A percentile compares a stretch with the other conserved stretches of the same genome.
Conservation (phyloP, 257 asterid genomes). For the Solanum virginianum region DNA sequence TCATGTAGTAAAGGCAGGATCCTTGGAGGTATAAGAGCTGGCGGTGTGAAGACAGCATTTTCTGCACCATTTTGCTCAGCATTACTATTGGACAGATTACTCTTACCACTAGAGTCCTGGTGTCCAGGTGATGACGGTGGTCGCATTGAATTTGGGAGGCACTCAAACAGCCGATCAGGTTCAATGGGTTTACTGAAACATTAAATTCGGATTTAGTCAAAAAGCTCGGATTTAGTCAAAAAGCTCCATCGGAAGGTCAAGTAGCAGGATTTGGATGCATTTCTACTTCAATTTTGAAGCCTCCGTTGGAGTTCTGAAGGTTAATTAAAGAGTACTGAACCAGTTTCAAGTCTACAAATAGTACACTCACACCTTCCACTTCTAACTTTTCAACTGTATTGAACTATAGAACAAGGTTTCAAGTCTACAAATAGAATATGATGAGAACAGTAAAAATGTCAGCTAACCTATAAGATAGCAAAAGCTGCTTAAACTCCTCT, state of each 20-base stretch:
- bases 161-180: conserved; percentile 95
- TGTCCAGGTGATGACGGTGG: conserved; percentile 85
- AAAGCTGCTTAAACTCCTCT: conserved; percentile 85
- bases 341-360: not conserved
- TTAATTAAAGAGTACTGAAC: not conserved
- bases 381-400: too few relatives aligned
- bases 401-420: not conserved
- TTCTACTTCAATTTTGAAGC: not conserved
- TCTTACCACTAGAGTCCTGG: conserved; percentile 41
- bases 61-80: conserved; percentile 50
- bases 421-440: not conserved
- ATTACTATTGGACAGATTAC: conserved; percentile 50
- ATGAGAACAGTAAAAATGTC: not conserved
- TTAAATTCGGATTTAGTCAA: not conserved
- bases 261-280: not conserved
- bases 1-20: conserved; percentile 92
- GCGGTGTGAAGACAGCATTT: conserved; percentile 64
- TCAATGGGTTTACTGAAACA: conserved; percentile 83
- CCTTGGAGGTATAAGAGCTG: conserved; percentile 86
- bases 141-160: conserved; percentile 95
- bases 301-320: not conserved
- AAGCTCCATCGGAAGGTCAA: not conserved
- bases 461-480: conserved; percentile 69
- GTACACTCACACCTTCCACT: too few relatives aligned
- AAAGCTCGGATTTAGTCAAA: not conserved